Base-by-base conservation (phyloP, 257 asterid species). In the Solanum gandarillasii region DNA sequence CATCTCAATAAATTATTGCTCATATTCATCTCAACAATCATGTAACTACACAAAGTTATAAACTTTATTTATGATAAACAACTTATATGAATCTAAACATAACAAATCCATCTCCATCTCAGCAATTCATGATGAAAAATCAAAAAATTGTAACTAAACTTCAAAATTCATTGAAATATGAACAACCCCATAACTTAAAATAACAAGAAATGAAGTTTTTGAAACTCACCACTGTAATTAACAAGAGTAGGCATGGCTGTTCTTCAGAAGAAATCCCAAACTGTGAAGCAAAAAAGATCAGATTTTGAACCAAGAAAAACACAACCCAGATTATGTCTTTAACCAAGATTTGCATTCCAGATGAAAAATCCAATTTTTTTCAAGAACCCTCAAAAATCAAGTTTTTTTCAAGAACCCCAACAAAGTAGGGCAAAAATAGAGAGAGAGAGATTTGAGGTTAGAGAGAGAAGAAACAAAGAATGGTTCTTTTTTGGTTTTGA, bases 181-280 rank as follows among this genome's bases (percentile, higher is more conserved):
- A n/a, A 27, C 48, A 36, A 85, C 75, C 48, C 62, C 75, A 71
- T 48, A 38, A 85, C 43, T 62, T 12, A 12, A 11, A 62, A 55
- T 0, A 12, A 23, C 12, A 83, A 32, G 23, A 21, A 31, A 23
- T 13, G 31, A 43, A 86, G 8, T 3, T n/a, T 36, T 21, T 78
- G 60, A 88, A 87, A 93, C 98, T 92, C 86, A 96, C 99, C 99
- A 89, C 97, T 90, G 91, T 93, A 92, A 93, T 96, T 94, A 90
- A 96, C 98, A 91, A 96, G 98, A 89, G 98, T 93, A 92, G 98
- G 93, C 99, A 96, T 96, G 92, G 29, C 88, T 90, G 76, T 70
- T 90, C 90, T 83, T 91, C 90, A 89, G 85, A 87, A 88, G 92
- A 92, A 92, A 92, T 81, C 89, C 91, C 93, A 91, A 89, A 83